Conservation (phyloP, 371 early-diverging fungal species). For the Mucor irregularis region DNA sequence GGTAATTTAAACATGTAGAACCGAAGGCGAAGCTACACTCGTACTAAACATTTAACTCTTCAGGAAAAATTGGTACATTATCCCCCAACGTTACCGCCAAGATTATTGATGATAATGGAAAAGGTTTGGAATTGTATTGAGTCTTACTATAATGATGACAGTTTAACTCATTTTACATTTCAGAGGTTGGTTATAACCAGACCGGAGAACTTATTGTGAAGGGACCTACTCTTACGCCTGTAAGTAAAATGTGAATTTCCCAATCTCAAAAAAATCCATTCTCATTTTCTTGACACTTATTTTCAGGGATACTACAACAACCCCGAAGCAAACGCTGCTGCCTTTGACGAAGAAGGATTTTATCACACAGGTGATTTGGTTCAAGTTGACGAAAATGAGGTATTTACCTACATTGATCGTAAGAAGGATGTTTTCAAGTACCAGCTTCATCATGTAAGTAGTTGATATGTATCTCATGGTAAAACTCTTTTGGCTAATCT, state of each 20-base stretch:
- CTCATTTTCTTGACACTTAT: too few species aligned
- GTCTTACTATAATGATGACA: background rate
- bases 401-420: conserved; percentile 59
- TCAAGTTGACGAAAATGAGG: conserved; percentile 47
- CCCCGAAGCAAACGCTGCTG: conserved; percentile 51
- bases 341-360: conserved; percentile 65
- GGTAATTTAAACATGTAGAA: conserved; percentile 62
- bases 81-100: conserved; percentile 62
- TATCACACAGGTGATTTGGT: conserved; percentile 80
- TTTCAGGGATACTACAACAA: conserved; percentile 58
- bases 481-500: conserved; percentile 41
- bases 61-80: conserved; percentile 52
- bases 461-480: background rate
- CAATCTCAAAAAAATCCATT: background rate
- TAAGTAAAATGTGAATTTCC: conserved; percentile 23
- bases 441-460: background rate
- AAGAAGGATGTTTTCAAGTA: conserved; percentile 67
- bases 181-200: conserved; percentile 40
- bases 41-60: background rate
- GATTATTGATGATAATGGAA: conserved; percentile 61
- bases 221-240: conserved; percentile 58
- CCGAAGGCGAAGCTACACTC: background rate
- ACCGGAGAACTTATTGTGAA: conserved; percentile 67
- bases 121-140: conserved; percentile 26
- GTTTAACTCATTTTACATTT: background rate